phyloP scores from a whole-genome alignment of 2,329 filamentous ascomycete genomes.

The Aspergillus niger region DNA sequence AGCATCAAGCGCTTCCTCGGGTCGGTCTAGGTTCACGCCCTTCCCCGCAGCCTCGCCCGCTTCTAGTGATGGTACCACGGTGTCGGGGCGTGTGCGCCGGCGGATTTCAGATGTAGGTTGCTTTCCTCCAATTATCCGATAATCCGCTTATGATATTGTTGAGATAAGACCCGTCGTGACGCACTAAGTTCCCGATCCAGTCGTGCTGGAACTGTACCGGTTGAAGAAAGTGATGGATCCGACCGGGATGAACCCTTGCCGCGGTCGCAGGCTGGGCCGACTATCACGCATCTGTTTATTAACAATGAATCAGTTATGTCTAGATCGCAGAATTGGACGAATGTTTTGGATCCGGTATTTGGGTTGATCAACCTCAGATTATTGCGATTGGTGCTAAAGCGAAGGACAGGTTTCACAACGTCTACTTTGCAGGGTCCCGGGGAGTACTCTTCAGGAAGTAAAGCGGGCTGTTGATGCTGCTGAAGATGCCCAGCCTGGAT shows the following conservation, averaged over 20 bases:
- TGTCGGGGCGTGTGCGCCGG: background rate
- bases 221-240: background rate
- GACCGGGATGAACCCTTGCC: background rate
- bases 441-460: conserved; percentile 25
- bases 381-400: background rate
- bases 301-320: conserved; percentile 28
- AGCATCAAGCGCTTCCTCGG: background rate
- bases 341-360: conserved; percentile 28
- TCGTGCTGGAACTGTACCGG: background rate
- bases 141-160: background rate
- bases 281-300: conserved; percentile 25
- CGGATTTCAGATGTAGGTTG: conserved; percentile 3
- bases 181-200: conserved; percentile 1
- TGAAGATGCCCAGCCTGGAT: conserved; percentile 24
- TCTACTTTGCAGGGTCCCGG: conserved; percentile 25
- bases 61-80: conserved; percentile 7
- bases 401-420: conserved; percentile 20
- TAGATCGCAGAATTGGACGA: conserved; percentile 25
- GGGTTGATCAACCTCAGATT: too few relatives aligned
- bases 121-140: background rate
- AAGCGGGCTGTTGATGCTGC: conserved; percentile 26
- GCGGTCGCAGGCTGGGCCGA: conserved; percentile 24
- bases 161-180: conserved; percentile 1
- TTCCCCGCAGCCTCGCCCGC: conserved; percentile 6
- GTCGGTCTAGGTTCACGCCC: conserved; percentile 6